phyloP scores from a whole-genome alignment of 805 yeast species.

The Starmerella roubikii region DNA sequence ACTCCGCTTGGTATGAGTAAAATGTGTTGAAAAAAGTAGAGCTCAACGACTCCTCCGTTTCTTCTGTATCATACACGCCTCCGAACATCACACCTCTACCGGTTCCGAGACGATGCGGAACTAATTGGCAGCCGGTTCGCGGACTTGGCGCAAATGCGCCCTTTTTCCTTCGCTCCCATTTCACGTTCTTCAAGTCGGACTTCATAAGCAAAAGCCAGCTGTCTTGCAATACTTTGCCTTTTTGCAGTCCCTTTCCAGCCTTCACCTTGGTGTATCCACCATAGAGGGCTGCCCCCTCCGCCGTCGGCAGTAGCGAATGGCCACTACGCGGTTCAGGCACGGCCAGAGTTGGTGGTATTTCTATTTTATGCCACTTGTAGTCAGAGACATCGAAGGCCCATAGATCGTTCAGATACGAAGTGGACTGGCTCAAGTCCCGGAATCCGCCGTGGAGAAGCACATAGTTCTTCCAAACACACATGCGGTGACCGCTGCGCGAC shows the following conservation, averaged over 20 bases:
- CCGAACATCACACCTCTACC: conserved; percentile 90
- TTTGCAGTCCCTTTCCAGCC: conserved; percentile 68
- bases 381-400: conserved; percentile 88
- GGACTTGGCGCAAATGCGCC: conserved; percentile 87
- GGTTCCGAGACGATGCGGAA: conserved; percentile 43
- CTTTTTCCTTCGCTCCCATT: conserved; percentile 84
- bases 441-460: conserved; percentile 83
- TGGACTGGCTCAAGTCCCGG: conserved; percentile 70
- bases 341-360: conserved; percentile 66
- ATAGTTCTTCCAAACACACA: conserved; percentile 84
- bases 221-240: conserved; percentile 80
- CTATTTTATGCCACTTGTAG: conserved; percentile 83
- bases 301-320: conserved; percentile 65
- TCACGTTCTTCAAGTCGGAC: conserved; percentile 54
- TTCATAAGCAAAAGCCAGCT: conserved; percentile 83
- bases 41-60: conserved; percentile 82
- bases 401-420: conserved; percentile 70
- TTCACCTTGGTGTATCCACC: conserved; percentile 94
- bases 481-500: conserved; percentile 84
- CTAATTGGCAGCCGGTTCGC: conserved; percentile 89
- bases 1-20: conserved; percentile 68
- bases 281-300: conserved; percentile 71
- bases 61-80: conserved; percentile 90
- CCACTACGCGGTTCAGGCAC: conserved; percentile 90
- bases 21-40: conserved; percentile 73